These are phyloP conservation scores for Penicillium simplicissimum DNA, from an alignment of 495 filamentous ascomycete genomes.

Conservation along the genomic window DNA sequence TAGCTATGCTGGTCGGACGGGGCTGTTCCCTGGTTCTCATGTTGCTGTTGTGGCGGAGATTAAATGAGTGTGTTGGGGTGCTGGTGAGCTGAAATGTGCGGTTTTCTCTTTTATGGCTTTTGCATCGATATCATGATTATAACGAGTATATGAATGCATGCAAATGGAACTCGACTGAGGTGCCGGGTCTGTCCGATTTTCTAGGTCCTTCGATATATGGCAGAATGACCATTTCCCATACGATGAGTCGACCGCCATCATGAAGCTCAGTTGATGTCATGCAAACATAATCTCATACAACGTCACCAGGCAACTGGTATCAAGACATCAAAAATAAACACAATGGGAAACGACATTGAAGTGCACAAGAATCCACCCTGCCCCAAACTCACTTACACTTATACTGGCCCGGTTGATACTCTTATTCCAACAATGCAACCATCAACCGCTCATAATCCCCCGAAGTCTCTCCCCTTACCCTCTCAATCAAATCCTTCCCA, in stretches of 20 bases:
- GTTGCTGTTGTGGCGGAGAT: conserved; percentile 52
- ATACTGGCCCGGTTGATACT: no score
- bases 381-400: no score
- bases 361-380: neutral
- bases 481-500: conserved; percentile 56
- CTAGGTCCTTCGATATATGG: neutral
- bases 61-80: conserved; percentile 11
- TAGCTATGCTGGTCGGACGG: conserved; percentile 70
- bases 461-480: conserved; percentile 80
- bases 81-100: neutral
- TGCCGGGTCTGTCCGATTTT: neutral
- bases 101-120: conserved; percentile 14
- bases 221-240: no score
- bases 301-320: conserved; percentile 7
- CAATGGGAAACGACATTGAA: no score
- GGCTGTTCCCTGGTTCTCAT: conserved; percentile 75
- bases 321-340: neutral
- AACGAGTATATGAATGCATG: conserved; percentile 11
- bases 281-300: conserved; percentile 5
- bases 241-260: neutral
- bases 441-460: conserved; percentile 74
- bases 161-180: no score
- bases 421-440: conserved; percentile 44
- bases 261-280: neutral
- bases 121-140: conserved; percentile 18